These are phyloP conservation scores for Immersiella caudata DNA, from an alignment of 495 filamentous ascomycete genomes.

Conservation along the genomic window DNA sequence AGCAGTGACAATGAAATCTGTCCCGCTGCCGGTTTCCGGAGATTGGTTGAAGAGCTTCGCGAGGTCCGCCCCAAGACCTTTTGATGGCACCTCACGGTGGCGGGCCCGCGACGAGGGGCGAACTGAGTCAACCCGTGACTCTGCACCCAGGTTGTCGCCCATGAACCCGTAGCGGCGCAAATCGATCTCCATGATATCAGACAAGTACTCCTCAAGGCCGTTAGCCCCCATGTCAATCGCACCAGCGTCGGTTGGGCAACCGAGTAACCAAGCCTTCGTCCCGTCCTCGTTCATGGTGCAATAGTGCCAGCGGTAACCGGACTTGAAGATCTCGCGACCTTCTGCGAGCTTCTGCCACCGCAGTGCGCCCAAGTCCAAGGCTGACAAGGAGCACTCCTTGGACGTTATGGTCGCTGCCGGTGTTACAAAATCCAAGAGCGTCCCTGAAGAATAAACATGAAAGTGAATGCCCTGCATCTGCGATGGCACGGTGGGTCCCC, in stretches of 20 bases:
- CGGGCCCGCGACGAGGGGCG: constrained; percentile 49
- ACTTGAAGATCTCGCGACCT: constrained; percentile 86
- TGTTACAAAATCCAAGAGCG: constrained; percentile 89
- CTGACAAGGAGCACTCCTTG: constrained; percentile 86
- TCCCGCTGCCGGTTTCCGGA: constrained; percentile 76
- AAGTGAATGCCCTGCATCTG: constrained; percentile 90
- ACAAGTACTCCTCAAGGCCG: constrained; percentile 81
- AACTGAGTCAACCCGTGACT: constrained; percentile 60
- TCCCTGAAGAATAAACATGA: constrained; percentile 90
- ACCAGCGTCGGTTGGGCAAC: constrained; percentile 71
- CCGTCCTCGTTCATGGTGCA: constrained; percentile 91
- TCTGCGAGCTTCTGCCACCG: constrained; percentile 94
- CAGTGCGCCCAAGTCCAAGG: constrained; percentile 79
- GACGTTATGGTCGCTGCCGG: constrained; percentile 80
- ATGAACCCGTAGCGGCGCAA: constrained; percentile 81
- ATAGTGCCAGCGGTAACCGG: constrained; percentile 94
- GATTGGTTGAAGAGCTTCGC: constrained; percentile 80
- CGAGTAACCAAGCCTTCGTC: constrained; percentile 95
- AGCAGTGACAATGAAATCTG: constrained; percentile 85
- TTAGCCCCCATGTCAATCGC: constrained; percentile 56
- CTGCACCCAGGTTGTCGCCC: constrained; percentile 70
- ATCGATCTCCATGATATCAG: constrained; percentile 90
- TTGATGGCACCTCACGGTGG: constrained; percentile 51
- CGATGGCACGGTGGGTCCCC: constrained; percentile 82
- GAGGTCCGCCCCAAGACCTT: constrained; percentile 79